Conservation (phyloP, 306 rosid genomes). For the Vigna nakashimae region DNA sequence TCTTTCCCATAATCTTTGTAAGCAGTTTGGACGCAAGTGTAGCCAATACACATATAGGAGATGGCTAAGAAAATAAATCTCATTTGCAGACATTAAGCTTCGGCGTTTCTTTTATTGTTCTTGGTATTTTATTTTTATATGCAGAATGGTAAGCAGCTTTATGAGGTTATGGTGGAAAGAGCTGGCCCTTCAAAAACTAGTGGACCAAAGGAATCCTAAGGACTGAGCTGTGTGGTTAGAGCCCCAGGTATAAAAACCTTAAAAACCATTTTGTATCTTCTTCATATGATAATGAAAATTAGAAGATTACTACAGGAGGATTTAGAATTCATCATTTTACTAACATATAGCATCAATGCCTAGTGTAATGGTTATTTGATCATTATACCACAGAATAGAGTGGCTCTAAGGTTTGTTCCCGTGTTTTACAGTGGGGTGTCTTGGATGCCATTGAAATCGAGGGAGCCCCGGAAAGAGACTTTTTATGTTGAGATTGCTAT, state of each 20-base stretch:
- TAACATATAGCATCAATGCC: background rate
- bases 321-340: background rate
- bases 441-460: conserved; percentile 2
- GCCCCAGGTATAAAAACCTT: conserved; percentile 19
- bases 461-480: background rate
- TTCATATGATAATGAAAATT: background rate
- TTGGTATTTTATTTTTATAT: conserved; percentile 41
- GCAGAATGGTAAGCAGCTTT: conserved; percentile 96
- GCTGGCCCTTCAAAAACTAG: conserved; percentile 93
- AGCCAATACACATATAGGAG: conserved; percentile 28
- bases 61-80: conserved; percentile 16
- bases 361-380: conserved; percentile 7
- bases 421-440: conserved; percentile 4
- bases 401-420: background rate
- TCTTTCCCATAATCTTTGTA: conserved; percentile 93
- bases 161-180: conserved; percentile 92
- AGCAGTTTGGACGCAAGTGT: conserved; percentile 45
- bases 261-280: background rate
- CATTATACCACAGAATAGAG: background rate
- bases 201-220: conserved; percentile 62
- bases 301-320: too few species aligned
- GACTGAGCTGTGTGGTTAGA: conserved; percentile 39
- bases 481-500: conserved; percentile 3
- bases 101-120: conserved; percentile 34
- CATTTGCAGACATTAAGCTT: conserved; percentile 14